Evolutionary conservation across 257 asterid genomes (phyloP).

Genomic region (Solanum arcanum): DNA sequence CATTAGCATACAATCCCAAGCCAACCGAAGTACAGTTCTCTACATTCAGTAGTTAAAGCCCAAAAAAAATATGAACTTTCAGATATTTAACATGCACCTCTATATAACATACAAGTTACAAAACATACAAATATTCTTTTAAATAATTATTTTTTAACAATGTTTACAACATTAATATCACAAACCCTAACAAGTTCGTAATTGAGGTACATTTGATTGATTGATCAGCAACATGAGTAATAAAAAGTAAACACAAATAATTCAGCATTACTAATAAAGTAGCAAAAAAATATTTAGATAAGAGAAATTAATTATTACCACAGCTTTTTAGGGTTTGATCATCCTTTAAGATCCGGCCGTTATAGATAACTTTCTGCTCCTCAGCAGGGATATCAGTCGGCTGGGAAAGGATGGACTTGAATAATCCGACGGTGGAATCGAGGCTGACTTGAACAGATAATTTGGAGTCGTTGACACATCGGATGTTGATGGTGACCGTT

Average conservation of each 20-base stretch:
- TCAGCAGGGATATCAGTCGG: slow-evolving; percentile 29
- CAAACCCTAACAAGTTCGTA: not conserved
- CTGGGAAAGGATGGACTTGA: slow-evolving; percentile 33
- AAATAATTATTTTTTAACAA: not conserved
- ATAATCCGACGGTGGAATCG: slow-evolving; percentile 31
- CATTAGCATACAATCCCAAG: too few relatives aligned
- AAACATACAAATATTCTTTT: not conserved
- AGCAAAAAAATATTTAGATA: too few relatives aligned
- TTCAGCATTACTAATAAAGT: too few relatives aligned
- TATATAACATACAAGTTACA: not conserved
- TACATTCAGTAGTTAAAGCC: not conserved
- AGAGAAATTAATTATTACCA: too few relatives aligned
- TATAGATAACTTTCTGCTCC: slow-evolving; percentile 46
- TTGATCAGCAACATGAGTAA: not conserved
- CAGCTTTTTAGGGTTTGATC: slow-evolving; percentile 21
- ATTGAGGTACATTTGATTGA: not conserved
- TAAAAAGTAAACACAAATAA: too few relatives aligned
- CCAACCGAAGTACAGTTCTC: too few relatives aligned
- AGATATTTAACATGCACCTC: not conserved
- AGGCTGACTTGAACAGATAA: slow-evolving; percentile 27
- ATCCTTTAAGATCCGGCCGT: slow-evolving; percentile 55
- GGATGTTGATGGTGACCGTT: slow-evolving; percentile 30
- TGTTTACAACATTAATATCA: not conserved
- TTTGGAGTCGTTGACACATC: slow-evolving; percentile 35
- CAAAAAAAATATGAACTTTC: not conserved